Base-by-base conservation (phyloP, 768 basidiomycete genomes). In the Antrodiella citrinella region DNA sequence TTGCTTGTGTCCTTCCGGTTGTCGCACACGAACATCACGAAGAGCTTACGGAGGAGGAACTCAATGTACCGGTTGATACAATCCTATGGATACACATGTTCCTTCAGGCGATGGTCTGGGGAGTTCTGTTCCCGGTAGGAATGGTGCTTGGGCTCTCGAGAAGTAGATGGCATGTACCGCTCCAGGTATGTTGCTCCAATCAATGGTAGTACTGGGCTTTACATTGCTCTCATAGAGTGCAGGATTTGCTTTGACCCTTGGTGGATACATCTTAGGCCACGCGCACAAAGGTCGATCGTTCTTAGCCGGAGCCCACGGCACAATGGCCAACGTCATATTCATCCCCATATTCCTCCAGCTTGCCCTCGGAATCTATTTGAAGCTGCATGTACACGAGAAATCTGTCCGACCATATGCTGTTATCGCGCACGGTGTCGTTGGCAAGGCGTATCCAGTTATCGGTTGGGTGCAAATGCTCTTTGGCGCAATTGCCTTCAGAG, bases 381-480 rank as follows among this genome's bases (percentile, higher is more conserved):
- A 95, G 67, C 69, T 94, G 4, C 94, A 96, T 64, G 83, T 96
- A 22, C 76, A 93, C 54, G 90, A 95, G 66, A 73, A 74, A 52
- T 78, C 82, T 1, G 54, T 84, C 9, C 75, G 93, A 38, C 86
- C 85, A 1, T 86, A 74, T 60, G 81, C 82, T 0, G 86, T 91
- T 3, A 64, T 69, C 3, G 69, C 70, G 1, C 93, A 95, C 57
- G 84, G 88, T 0, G 57, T 88, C n/a, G 67, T 96, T 13, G 93
- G 93, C 12, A 93, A 86, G 63, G 54, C 71, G 9, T 96, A 87
- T 63, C 92, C 93, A 0, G 68, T 95, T 49, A 59, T 95, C 7
- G 93, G 84, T 4, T 95, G 93, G 93, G 72, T 72, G 1, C 93
- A 96, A 64, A 88, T 91, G 73, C 66, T 96, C 7, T 90, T 95